These are phyloP conservation scores for Hymenoscyphus repandus DNA, from an alignment of 2,329 filamentous ascomycete genomes.

Conservation along the genomic window DNA sequence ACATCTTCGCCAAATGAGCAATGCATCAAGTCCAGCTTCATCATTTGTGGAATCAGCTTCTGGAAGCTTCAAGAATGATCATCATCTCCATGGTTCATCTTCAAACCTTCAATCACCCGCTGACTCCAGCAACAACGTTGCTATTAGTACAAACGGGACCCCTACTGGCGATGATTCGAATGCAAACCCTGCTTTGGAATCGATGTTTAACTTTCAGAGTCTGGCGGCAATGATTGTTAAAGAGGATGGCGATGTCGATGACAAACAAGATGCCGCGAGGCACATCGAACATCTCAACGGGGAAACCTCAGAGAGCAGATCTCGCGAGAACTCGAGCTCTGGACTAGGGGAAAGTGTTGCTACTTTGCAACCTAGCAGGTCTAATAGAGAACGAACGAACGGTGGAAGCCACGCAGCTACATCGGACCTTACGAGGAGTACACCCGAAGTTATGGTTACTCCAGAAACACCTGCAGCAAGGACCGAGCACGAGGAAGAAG, in stretches of 20 bases:
- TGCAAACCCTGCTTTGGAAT: slow-evolving; percentile 54
- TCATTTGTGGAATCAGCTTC: slow-evolving; percentile 65
- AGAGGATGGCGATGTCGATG: slow-evolving; percentile 44
- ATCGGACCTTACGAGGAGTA: slow-evolving; percentile 13
- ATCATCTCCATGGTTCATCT: slow-evolving; percentile 33
- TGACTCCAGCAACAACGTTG: slow-evolving; percentile 49
- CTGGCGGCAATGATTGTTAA: slow-evolving; percentile 78
- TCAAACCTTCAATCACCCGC: slow-evolving; percentile 47
- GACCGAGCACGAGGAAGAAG: slow-evolving; percentile 17
- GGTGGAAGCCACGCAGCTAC: slow-evolving; percentile 8
- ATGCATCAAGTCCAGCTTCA: slow-evolving; percentile 76
- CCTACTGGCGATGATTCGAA: slow-evolving; percentile 47
- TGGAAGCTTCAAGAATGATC: slow-evolving; percentile 36
- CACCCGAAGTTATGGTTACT: slow-evolving; percentile 27
- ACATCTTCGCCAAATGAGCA: slow-evolving; percentile 78
- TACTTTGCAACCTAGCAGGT: slow-evolving; percentile 21
- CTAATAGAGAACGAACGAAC: background rate
- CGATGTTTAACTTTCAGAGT: slow-evolving; percentile 89
- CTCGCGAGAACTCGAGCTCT: slow-evolving; percentile 3
- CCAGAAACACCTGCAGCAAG: slow-evolving; percentile 24
- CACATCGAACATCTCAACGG: slow-evolving; percentile 26
- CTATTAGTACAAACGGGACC: slow-evolving; percentile 29
- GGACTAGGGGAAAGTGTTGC: slow-evolving; percentile 24
- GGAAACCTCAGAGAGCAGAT: slow-evolving; percentile 13
- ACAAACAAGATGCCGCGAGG: slow-evolving; percentile 20